Percentiles rank a stretch among this genome's conserved stretches.
Evolutionary conservation across 176 grass and related monocot genomes (phyloP).

Genomic region (Cenchrus americanus): DNA sequence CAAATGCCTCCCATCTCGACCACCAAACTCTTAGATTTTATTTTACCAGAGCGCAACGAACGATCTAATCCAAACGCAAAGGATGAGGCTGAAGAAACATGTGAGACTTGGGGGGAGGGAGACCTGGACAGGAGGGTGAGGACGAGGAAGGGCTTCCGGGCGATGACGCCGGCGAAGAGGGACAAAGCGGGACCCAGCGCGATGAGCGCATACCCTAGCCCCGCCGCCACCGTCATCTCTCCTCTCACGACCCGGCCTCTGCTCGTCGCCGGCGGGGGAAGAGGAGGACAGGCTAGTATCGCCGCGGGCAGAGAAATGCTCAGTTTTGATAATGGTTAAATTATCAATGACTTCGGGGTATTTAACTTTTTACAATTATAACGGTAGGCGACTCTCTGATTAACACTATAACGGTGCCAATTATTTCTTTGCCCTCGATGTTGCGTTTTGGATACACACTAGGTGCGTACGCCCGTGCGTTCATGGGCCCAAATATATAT

Average conservation of each 20-base stretch:
- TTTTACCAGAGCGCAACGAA: not conserved
- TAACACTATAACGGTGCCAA: too few species aligned
- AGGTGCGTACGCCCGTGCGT: too few species aligned
- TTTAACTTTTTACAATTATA: too few species aligned
- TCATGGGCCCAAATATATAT: too few species aligned
- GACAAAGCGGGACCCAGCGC: conserved; percentile 87
- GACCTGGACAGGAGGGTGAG: conserved; percentile 93
- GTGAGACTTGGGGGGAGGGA: not conserved
- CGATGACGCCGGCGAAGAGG: conserved; percentile 80
- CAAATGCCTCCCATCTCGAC: not conserved
- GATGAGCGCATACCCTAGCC: conserved; percentile 77
- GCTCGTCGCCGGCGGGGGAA: conserved; percentile 17
- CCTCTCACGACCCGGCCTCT: conserved; percentile 10
- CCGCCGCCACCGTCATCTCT: conserved; percentile 85
- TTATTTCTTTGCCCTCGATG: too few species aligned
- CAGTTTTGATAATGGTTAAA: not conserved
- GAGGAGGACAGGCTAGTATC: not conserved
- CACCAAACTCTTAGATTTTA: not conserved
- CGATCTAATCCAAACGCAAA: not conserved
- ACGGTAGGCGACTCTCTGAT: too few species aligned
- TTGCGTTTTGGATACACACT: too few species aligned
- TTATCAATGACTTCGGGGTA: too few species aligned
- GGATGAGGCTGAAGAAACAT: not conserved
- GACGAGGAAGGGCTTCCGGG: conserved; percentile 90
- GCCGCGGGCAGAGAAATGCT: not conserved